Conservation (phyloP, 129 eudicot species). For the Saposhnikovia divaricata region DNA sequence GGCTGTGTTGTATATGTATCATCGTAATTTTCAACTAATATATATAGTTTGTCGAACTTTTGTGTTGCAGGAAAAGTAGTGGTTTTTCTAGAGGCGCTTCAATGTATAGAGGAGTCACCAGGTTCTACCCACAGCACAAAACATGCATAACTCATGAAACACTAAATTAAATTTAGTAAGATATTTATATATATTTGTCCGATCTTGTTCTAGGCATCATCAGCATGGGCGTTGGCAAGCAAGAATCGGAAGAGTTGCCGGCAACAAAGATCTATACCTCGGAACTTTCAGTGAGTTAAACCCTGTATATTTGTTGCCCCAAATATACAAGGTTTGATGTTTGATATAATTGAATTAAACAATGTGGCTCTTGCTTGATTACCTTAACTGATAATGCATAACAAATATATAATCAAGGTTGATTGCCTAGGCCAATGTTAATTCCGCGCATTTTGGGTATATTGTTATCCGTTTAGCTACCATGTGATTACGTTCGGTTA, state of each 20-base stretch:
- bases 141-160: background rate
- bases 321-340: background rate
- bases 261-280: constrained; percentile 88
- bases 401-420: background rate
- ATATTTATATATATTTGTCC: background rate
- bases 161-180: background rate
- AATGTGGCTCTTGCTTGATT: background rate
- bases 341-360: background rate
- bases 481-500: background rate
- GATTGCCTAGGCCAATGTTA: background rate
- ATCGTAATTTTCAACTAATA: background rate
- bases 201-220: constrained; percentile 47
- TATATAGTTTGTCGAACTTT: background rate
- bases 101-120: constrained; percentile 88
- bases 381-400: background rate
- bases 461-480: background rate
- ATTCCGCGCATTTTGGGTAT: background rate
- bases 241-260: constrained; percentile 90
- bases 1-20: background rate
- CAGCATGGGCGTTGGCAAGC: constrained; percentile 97
- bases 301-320: background rate
- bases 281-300: constrained; percentile 90
- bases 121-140: constrained; percentile 19
- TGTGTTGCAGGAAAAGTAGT: constrained; percentile 71
- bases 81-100: constrained; percentile 97